Base-by-base conservation (phyloP, 768 basidiomycete genomes). In the Myochromella boudieri region DNA sequence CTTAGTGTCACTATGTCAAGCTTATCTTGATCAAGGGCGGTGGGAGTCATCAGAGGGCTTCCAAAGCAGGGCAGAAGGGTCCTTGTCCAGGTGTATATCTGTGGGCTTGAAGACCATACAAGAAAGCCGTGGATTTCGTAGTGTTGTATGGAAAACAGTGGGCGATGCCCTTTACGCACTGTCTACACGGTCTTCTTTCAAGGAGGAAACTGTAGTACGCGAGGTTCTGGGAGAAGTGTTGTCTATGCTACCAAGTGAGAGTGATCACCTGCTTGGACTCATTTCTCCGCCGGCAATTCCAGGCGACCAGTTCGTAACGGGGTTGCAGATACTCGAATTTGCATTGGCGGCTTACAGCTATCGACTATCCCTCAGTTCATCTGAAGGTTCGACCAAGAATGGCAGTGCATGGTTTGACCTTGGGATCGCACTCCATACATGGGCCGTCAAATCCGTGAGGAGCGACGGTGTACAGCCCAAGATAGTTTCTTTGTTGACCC, bases 111-210 rank as follows among this genome's bases (percentile, higher is more conserved):
- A 63, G 31, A 64, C 72, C 17, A 69, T 87, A 42, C 67, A 75
- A 33, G 68, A 69, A 14, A 76, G 76, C 33, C 62, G 80, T 7
- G 85, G 86, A 1, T 86, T 88, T 61, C 79, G 87, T 14, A 69
- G 77, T 4, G 71, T 90, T 2, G 78, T 78, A 3, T 98, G 95
- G 95, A 98, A 98, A 63, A 68, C 75, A 6, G 72, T 84, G 9
- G 89, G 81, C 0, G 95, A 99, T 62, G 82, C 86, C 3, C 63
- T 89, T 3, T 81, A 82, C 56, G 75, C 79, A 39, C 67, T 97
- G 10, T 85, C 86, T 3, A 66, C 63, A 22, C 70, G 73, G 36
- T 67, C 77, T 2, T 66, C 68, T 3, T 84, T 81, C 51, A 61
- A 69, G 9, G 70, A 86, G 20, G 69, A 74, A 52, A 59, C 52